These are phyloP conservation scores for Haplosporangium sp. DNA, from an alignment of 371 early-diverging fungal species.

Conservation along the genomic window DNA sequence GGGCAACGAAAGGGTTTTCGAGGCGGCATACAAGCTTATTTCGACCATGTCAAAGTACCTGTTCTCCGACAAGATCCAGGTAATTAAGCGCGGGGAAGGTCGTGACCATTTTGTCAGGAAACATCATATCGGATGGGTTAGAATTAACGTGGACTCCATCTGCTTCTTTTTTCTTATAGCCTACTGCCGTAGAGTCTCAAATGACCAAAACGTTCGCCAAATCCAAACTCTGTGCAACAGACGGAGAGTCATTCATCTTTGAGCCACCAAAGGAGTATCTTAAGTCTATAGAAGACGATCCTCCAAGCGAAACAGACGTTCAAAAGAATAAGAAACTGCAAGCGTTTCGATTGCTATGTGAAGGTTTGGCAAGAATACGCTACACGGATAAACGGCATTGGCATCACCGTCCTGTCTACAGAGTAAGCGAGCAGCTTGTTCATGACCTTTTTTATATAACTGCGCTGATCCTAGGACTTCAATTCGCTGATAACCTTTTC, in stretches of 20 bases:
- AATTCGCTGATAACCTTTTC: not conserved
- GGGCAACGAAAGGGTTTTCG: constrained; percentile 68
- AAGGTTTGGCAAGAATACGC: constrained; percentile 61
- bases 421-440: constrained; percentile 55
- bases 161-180: constrained; percentile 6
- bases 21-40: constrained; percentile 67
- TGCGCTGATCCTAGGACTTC: not conserved
- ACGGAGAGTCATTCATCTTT: constrained; percentile 46
- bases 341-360: constrained; percentile 60
- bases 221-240: constrained; percentile 34
- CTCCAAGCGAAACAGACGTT: constrained; percentile 21
- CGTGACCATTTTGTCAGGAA: too few species aligned
- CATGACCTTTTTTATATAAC: not conserved
- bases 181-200: constrained; percentile 17
- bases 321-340: constrained; percentile 22
- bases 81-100: constrained; percentile 13
- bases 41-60: constrained; percentile 69
- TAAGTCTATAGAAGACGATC: constrained; percentile 2
- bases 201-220: constrained; percentile 31
- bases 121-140: too few species aligned
- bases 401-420: constrained; percentile 76
- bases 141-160: not conserved
- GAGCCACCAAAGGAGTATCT: constrained; percentile 45
- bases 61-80: constrained; percentile 56
- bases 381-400: constrained; percentile 67